Evolutionary conservation across 805 yeast genomes (phyloP).

Genomic region (Dipodascopsis tothii): DNA sequence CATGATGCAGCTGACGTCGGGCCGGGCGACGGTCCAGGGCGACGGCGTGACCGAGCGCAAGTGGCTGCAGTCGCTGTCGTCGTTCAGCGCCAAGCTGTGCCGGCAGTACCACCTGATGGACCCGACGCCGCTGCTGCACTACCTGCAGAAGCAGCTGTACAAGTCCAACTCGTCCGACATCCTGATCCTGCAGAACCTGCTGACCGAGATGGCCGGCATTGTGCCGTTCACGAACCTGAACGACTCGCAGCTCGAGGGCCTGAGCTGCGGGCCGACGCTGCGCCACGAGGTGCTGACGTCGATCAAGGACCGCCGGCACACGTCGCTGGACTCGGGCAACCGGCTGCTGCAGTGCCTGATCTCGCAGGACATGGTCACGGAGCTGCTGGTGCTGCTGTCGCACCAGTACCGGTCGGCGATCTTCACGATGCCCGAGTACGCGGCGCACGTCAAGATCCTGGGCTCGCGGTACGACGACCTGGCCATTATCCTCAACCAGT

Average conservation of each 20-base stretch:
- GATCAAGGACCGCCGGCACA: constrained; percentile 46
- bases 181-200: constrained; percentile 57
- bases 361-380: constrained; percentile 41
- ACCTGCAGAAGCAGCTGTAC: constrained; percentile 56
- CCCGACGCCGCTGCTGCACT: constrained; percentile 52
- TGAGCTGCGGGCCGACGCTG: constrained; percentile 58
- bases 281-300: constrained; percentile 42
- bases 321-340: constrained; percentile 41
- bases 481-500: constrained; percentile 57
- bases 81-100: constrained; percentile 70
- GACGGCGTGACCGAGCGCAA: constrained; percentile 75
- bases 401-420: constrained; percentile 39
- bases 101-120: constrained; percentile 50
- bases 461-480: constrained; percentile 69
- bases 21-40: constrained; percentile 58
- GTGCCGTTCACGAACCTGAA: constrained; percentile 62
- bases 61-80: constrained; percentile 77
- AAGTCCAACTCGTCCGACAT: constrained; percentile 52
- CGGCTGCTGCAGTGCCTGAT: constrained; percentile 44
- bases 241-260: constrained; percentile 51
- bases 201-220: constrained; percentile 72
- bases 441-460: constrained; percentile 58
- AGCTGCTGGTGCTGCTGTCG: constrained; percentile 58
- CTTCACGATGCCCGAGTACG: constrained; percentile 25
- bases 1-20: constrained; percentile 59